Evolutionary conservation across 1,284 basidiomycete species (phyloP).

Genomic region (Phylloboletellus chloephorus): DNA sequence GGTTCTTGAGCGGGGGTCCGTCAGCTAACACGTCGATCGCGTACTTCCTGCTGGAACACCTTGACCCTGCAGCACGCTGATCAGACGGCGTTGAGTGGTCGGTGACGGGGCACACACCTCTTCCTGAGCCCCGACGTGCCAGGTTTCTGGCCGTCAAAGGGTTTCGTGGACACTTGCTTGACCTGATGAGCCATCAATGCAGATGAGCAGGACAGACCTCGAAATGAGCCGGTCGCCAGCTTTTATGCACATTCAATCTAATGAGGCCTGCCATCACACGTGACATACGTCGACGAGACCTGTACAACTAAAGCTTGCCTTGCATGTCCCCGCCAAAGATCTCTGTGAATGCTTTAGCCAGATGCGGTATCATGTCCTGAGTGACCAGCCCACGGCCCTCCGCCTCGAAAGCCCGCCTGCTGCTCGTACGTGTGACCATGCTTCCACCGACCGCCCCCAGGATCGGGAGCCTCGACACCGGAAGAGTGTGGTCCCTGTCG

Average conservation of each 20-base stretch:
- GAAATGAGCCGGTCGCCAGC: background rate
- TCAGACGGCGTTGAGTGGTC: slow-evolving; percentile 7
- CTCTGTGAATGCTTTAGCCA: slow-evolving; percentile 70
- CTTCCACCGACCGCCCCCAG: slow-evolving; percentile 87
- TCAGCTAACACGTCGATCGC: slow-evolving; percentile 19
- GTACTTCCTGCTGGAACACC: slow-evolving; percentile 85
- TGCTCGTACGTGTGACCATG: slow-evolving; percentile 81
- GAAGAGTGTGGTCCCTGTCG: slow-evolving; percentile 45
- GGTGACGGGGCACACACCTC: slow-evolving; percentile 47
- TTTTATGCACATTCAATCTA: slow-evolving; percentile 17
- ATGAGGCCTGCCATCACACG: slow-evolving; percentile 19
- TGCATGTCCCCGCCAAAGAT: slow-evolving; percentile 57
- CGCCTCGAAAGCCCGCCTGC: slow-evolving; percentile 68
- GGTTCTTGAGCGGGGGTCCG: slow-evolving; percentile 11
- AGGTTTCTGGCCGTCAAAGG: slow-evolving; percentile 88
- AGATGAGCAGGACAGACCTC: background rate
- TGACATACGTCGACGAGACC: too few species aligned
- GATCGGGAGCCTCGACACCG: slow-evolving; percentile 65
- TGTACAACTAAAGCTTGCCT: too few species aligned
- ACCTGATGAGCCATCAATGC: slow-evolving; percentile 41
- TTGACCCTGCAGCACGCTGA: slow-evolving; percentile 60
- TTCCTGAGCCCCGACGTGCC: slow-evolving; percentile 94
- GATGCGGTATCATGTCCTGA: slow-evolving; percentile 79
- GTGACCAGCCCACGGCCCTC: slow-evolving; percentile 84
- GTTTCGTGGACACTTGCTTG: slow-evolving; percentile 66